Evolutionary conservation across 2,329 filamentous ascomycete species (phyloP), one percentile per base, ranked within the genome.

Genomic region (Diaporthe humulicola): DNA sequence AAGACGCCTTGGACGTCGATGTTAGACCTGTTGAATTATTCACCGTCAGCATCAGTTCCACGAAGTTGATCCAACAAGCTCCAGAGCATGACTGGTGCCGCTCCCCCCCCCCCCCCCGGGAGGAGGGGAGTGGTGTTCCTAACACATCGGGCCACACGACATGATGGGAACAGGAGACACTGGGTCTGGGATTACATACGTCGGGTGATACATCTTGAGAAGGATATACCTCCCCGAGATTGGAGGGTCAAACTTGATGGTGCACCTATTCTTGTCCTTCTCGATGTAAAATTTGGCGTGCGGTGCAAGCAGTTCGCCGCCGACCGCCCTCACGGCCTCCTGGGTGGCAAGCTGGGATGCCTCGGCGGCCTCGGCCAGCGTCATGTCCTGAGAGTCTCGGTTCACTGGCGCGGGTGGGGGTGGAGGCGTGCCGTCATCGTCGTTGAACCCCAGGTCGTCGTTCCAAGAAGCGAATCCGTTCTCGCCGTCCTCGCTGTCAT

Each of bases 1-100:
- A 95, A 90, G 33, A 98, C 92, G 60, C 93, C 95, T 82, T 98
- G 94, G 52, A 98, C 95, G 81, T 98, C 95, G 77, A 98, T 97
- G 9, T 69, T 69, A 25, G 64, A 69, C 15, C 64, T 69, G 79
- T 97, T 98, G 33, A 22, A 40, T 40, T 19, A 9, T 10, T 38
- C 8, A 25, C 0, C 2, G 48, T 69, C 15, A 69, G 64, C n/a
- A 1, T 30, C 38, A 12, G 6, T 50, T n/a, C 15, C n/a, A 38
- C 30, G 15, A 19, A 5, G 14, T 36, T 15, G 7, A 10, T n/a
- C 12, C 19, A 14, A 66, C 6, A 33, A 38, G 30, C 10, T 67
- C 7, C 14, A 67, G 14, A 42, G 58, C 15, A 19, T 19, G 12
- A 15, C 14, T 42, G 14, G 9, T 19, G 1, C 25, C 12, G 2